These are phyloP conservation scores for Pseudocohnilembus persalinus DNA, from an alignment of 169 alveolate species.

Conservation along the genomic window DNA sequence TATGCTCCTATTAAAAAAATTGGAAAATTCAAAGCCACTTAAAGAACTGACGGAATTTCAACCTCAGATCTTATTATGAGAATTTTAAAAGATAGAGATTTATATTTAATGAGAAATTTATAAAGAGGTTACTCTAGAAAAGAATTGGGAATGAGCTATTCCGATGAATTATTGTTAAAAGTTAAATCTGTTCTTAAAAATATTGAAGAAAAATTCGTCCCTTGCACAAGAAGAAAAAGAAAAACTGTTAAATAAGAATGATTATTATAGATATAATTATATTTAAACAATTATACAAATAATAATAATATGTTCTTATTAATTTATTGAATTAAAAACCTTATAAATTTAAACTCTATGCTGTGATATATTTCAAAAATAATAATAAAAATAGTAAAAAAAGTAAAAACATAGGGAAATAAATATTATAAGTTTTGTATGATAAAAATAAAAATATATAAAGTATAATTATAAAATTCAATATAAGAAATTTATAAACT, in stretches of 20 bases:
- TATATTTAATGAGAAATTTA: conserved; percentile 62
- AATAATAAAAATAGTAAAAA: too few species aligned
- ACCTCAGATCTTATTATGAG: conserved; percentile 78
- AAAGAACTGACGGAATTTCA: conserved; percentile 78
- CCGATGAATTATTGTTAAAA: conserved; percentile 27
- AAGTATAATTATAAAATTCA: too few species aligned
- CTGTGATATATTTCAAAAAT: too few species aligned
- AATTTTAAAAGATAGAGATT: conserved; percentile 68
- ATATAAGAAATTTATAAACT: too few species aligned
- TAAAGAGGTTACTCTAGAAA: conserved; percentile 67
- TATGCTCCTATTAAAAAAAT: conserved; percentile 63
- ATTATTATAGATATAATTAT: background rate
- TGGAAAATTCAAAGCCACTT: conserved; percentile 65
- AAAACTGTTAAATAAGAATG: conserved; percentile 7
- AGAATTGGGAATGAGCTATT: conserved; percentile 58
- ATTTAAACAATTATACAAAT: background rate
- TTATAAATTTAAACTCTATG: too few species aligned
- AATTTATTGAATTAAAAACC: background rate
- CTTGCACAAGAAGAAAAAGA: conserved; percentile 31
- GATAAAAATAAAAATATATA: too few species aligned
- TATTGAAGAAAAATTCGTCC: conserved; percentile 7
- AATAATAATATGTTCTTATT: background rate
- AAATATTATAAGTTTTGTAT: too few species aligned
- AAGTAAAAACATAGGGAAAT: too few species aligned
- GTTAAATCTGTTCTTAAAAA: conserved; percentile 8